These are phyloP conservation scores for Sergeia podlipaevii DNA, from an alignment of 208 protist genomes.

Conservation along the genomic window DNA sequence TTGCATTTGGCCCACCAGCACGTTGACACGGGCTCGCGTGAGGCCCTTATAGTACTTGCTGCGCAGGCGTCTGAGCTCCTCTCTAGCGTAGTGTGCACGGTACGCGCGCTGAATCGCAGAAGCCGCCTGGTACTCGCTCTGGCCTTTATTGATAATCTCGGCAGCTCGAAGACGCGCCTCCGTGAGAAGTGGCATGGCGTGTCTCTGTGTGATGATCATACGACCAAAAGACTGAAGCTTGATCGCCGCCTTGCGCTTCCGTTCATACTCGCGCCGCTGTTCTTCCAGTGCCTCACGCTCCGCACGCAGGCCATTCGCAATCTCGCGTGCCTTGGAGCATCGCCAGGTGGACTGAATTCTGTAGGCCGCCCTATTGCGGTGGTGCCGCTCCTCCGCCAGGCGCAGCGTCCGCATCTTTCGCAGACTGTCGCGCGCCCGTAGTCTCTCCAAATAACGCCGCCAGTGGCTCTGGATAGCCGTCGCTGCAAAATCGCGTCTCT, in stretches of 20 bases:
- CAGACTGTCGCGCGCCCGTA: slow-evolving; percentile 14
- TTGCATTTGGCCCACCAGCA: slow-evolving; percentile 31
- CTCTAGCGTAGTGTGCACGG: slow-evolving; percentile 35
- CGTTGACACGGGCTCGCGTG: background rate
- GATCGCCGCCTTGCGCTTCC: slow-evolving; percentile 42
- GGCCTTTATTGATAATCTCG: slow-evolving; percentile 27
- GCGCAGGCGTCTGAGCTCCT: slow-evolving; percentile 18
- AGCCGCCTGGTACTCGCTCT: slow-evolving; percentile 28
- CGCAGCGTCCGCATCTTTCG: slow-evolving; percentile 8
- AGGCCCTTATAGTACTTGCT: background rate
- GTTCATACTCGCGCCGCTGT: slow-evolving; percentile 39
- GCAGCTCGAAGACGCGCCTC: slow-evolving; percentile 48
- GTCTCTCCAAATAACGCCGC: slow-evolving; percentile 27
- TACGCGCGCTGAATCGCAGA: slow-evolving; percentile 63
- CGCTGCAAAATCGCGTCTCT: slow-evolving; percentile 27
- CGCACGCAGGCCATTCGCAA: slow-evolving; percentile 16
- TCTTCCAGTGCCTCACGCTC: slow-evolving; percentile 27
- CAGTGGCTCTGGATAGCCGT: slow-evolving; percentile 62
- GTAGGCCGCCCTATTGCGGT: slow-evolving; percentile 18
- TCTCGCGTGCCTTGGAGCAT: slow-evolving; percentile 13
- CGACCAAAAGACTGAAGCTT: slow-evolving; percentile 72
- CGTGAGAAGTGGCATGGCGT: slow-evolving; percentile 30
- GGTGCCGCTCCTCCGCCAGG: slow-evolving; percentile 7
- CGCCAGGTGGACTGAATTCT: slow-evolving; percentile 38
- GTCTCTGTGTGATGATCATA: slow-evolving; percentile 43